Base-by-base conservation (phyloP, 2,329 filamentous ascomycete species). In the Microsporum ferrugineum region DNA sequence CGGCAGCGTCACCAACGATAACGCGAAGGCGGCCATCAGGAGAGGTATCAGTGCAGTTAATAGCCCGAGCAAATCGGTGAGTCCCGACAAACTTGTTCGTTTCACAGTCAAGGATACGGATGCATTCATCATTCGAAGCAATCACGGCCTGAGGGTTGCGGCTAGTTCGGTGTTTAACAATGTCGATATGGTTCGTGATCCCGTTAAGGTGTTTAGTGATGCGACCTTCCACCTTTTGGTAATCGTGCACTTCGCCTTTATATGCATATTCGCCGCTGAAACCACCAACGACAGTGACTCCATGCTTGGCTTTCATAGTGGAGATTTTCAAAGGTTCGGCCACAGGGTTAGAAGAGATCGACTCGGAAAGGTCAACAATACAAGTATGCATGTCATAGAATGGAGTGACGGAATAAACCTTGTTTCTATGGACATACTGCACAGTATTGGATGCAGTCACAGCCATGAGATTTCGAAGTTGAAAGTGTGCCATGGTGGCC, bases 151-250 rank as follows among this genome's bases (percentile, higher is more conserved):
- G 76, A 0, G 79, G 79, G 1, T 72, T 71, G 47, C 76, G 75
- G n/a, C 72, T 78, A 2, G 74, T 73, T 41, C 82, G 79, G 53
- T 73, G 76, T 12, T 70, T 70, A 64, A 79, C 78, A 12, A 80
- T 76, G 66, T 84, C 79, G 62, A 84, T 76, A 66, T 84, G 81
- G 63, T 83, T 84, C 17, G 82, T 82, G 63, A 84, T 83, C 39
- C 77, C 79, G 45, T 80, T 79, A 63, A 75, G 73, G 14, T 78
- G 75, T 58, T 77, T 74, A 6, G 78, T 79, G 41, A 82, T 78
- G 60, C 75, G 73, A 49, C 81, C 80, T 60, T 78, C 72, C 0
- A 71, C 73, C 5, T 69, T 69, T 3, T 64, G 65, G 29, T 63
- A 68, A 57, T 71, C 71, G 14, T 69, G 70, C 10, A 69, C 68